These are phyloP conservation scores for Phytopythium cucurbitacearum DNA, from an alignment of 352 stramenopile genomes.

Conservation along the genomic window DNA sequence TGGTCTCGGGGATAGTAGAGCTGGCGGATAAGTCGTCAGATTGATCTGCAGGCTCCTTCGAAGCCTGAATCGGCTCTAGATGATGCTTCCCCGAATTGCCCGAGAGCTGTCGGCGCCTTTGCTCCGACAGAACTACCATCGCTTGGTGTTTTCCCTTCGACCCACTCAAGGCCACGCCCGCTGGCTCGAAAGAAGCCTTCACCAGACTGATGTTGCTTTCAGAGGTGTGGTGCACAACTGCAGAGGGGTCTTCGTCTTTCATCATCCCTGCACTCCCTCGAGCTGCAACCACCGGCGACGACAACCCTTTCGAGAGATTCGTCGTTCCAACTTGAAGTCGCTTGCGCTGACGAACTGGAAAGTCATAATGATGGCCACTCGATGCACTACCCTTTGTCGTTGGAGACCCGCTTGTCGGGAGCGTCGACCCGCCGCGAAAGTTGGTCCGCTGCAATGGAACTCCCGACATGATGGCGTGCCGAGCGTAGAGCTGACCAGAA, in stretches of 20 bases:
- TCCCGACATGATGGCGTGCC: constrained; percentile 11
- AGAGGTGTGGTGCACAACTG: constrained; percentile 20
- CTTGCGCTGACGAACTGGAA: constrained; percentile 52
- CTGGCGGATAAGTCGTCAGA: neutral
- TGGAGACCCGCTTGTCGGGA: constrained; percentile 7
- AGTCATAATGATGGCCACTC: constrained; percentile 33
- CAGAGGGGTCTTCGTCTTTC: constrained; percentile 10
- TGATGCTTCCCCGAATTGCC: neutral
- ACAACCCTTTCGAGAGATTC: constrained; percentile 42
- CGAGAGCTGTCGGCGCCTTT: constrained; percentile 1
- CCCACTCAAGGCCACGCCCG: neutral
- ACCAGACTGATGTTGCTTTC: constrained; percentile 46
- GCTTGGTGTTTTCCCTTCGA: neutral
- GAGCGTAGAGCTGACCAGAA: too few species aligned
- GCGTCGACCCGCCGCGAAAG: constrained; percentile 34
- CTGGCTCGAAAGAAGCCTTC: constrained; percentile 20
- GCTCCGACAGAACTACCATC: constrained; percentile 6
- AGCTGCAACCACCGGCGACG: constrained; percentile 8
- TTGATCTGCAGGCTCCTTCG: too few species aligned
- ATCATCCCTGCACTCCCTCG: neutral
- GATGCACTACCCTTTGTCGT: constrained; percentile 9
- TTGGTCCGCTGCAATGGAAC: constrained; percentile 54
- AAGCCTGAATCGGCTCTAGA: neutral
- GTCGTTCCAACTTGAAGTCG: constrained; percentile 73
- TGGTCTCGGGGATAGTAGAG: neutral